Base-by-base conservation (phyloP, 306 rosid genomes). In the Prosopis cineraria region DNA sequence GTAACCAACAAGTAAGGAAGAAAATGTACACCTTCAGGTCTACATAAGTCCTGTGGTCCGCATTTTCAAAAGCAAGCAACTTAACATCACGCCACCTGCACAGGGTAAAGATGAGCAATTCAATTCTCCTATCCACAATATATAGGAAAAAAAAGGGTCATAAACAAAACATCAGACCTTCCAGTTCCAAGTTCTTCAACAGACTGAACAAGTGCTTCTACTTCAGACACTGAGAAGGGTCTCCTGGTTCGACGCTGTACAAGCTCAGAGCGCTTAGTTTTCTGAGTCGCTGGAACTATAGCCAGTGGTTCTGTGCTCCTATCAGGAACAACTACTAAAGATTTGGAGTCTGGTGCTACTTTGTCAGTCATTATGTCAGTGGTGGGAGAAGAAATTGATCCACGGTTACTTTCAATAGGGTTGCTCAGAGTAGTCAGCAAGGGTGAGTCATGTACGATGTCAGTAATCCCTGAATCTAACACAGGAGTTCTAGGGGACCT, bases 21-120 rank as follows among this genome's bases (percentile, higher is more conserved):
- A 31, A 63, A 33, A 19, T 65, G 37, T 10, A 37, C 82, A 94
- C 98, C 98, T 94, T 95, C 82, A 95, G 85, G 84, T 95, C 97
- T 36, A 92, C 98, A 24, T 95, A 95, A 71, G 97, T 95, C 74
- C 98, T 96, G 82, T 95, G 95, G 73, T 90, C 97, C 41, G 98
- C 98, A 77, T 86, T 75, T 85, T 95, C 98, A 78, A 95, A 94
- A 50, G 93, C 83, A 41, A 88, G 87, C 74, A 92, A 41, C 87
- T 95, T 95, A 41, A 95, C 98, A 82, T 95, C 98, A 31, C 98
- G 97, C 98, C 98, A 95, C 91, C 97, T 94, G 86, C 78, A 74
- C 25, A 50, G 33, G 17, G 56, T 45, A 80, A 82, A 72, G 77
- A 74, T 88, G 73, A 84, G 78, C 71, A 34, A 56, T 77, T 53